These are phyloP conservation scores for Prunus padus DNA, from an alignment of 306 rosid species.

Conservation along the genomic window DNA sequence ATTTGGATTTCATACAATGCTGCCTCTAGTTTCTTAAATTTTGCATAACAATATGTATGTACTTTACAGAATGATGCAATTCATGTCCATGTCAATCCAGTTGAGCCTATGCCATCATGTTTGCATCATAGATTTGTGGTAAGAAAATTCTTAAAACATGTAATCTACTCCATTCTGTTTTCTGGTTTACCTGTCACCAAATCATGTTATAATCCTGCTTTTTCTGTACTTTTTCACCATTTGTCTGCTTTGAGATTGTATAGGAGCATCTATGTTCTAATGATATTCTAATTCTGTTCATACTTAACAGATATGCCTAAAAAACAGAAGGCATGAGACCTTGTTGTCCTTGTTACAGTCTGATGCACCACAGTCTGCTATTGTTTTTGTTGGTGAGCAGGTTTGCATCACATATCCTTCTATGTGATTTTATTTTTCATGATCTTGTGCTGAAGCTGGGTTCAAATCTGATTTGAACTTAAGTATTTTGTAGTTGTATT, in stretches of 20 bases:
- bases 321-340: slow-evolving; percentile 50
- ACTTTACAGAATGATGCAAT: slow-evolving; percentile 65
- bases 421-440: slow-evolving; percentile 15
- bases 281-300: slow-evolving; percentile 24
- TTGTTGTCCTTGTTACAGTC: slow-evolving; percentile 63
- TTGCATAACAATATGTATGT: slow-evolving; percentile 12
- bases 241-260: neutral
- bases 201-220: neutral
- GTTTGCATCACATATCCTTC: slow-evolving; percentile 43
- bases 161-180: slow-evolving; percentile 1
- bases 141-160: slow-evolving; percentile 27
- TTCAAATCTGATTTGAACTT: neutral
- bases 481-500: neutral
- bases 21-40: neutral
- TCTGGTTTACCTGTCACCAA: neutral
- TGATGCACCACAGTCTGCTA: slow-evolving; percentile 73
- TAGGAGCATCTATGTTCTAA: no score
- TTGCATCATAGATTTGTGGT: slow-evolving; percentile 75
- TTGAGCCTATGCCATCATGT: slow-evolving; percentile 85
- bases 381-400: slow-evolving; percentile 82
- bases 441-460: neutral
- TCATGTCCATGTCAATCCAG: slow-evolving; percentile 77
- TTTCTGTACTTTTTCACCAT: neutral
- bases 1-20: slow-evolving; percentile 8
- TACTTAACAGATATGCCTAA: slow-evolving; percentile 55